phyloP scores from a whole-genome alignment of 352 stramenopile species.

The Globisporangium nodosum region DNA sequence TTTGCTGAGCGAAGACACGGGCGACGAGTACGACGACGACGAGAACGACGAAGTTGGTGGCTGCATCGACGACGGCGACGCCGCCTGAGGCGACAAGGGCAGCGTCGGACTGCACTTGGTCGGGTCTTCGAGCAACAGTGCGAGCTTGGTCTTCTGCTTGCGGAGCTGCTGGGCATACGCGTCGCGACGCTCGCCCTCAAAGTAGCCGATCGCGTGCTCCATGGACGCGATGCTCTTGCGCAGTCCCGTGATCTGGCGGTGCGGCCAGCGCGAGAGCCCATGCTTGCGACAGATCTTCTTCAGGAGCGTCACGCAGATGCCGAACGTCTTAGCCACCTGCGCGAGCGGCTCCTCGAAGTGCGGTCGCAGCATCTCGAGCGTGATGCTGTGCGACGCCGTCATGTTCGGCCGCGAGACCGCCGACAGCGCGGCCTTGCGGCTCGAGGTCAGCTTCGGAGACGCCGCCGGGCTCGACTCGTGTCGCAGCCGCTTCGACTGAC shows the following conservation, averaged over 20 bases:
- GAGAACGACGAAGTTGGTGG: background rate
- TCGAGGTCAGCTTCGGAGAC: constrained; percentile 8
- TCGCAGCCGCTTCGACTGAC: constrained; percentile 7
- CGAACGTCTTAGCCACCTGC: constrained; percentile 68
- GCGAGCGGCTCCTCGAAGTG: constrained; percentile 83
- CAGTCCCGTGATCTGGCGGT: constrained; percentile 83
- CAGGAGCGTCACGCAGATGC: constrained; percentile 80
- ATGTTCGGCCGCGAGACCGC: constrained; percentile 40
- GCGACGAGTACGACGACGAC: background rate
- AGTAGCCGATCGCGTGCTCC: constrained; percentile 78
- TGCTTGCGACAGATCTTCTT: constrained; percentile 85
- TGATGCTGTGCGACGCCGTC: constrained; percentile 75
- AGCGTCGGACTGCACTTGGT: constrained; percentile 36
- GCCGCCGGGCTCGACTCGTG: background rate
- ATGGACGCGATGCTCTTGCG: constrained; percentile 85
- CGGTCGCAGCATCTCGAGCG: constrained; percentile 70
- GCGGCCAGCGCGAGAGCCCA: constrained; percentile 74
- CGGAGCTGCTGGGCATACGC: constrained; percentile 66
- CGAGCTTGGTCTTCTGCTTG: constrained; percentile 75
- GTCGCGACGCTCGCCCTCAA: constrained; percentile 59
- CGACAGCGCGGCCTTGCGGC: constrained; percentile 9
- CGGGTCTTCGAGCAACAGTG: constrained; percentile 53
- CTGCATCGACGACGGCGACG: background rate
- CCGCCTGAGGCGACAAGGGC: constrained; percentile 7
- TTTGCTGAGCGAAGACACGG: background rate